These are phyloP conservation scores for Phyllostachys edulis DNA, from an alignment of 176 grass and related monocot genomes.

Conservation along the genomic window DNA sequence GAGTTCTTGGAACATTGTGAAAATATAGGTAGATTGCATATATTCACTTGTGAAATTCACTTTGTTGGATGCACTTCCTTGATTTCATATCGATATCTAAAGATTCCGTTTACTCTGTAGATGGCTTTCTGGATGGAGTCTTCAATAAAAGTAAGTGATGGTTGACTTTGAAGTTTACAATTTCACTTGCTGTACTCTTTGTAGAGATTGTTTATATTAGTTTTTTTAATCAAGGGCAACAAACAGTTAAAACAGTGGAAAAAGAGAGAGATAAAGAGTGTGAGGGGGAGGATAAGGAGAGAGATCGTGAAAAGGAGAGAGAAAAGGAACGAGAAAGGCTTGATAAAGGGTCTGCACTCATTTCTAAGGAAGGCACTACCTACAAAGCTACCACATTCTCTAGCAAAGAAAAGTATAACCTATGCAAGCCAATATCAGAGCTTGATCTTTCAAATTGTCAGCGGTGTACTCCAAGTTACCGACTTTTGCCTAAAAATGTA, in stretches of 20 bases:
- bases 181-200: not conserved
- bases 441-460: slow-evolving; percentile 77
- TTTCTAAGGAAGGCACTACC: slow-evolving; percentile 43
- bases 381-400: slow-evolving; percentile 43
- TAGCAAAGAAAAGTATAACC: slow-evolving; percentile 69
- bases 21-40: slow-evolving; percentile 57
- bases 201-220: not conserved
- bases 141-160: slow-evolving; percentile 66
- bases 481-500: slow-evolving; percentile 79
- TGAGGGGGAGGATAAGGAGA: slow-evolving; percentile 57
- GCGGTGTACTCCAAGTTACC: slow-evolving; percentile 74
- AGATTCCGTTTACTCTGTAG: slow-evolving; percentile 50
- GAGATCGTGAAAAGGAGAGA: slow-evolving; percentile 46
- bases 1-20: slow-evolving; percentile 76
- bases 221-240: slow-evolving; percentile 54
- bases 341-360: slow-evolving; percentile 45
- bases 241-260: slow-evolving; percentile 42
- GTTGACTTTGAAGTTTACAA: not conserved
- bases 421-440: slow-evolving; percentile 76
- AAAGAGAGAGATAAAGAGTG: slow-evolving; percentile 62
- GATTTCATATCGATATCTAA: slow-evolving; percentile 23
- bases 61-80: slow-evolving; percentile 12
- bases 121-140: slow-evolving; percentile 69
- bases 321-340: slow-evolving; percentile 54
- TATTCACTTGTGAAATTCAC: not conserved